phyloP scores from a whole-genome alignment of 345 rosid genomes.

The Brassica rapa region DNA sequence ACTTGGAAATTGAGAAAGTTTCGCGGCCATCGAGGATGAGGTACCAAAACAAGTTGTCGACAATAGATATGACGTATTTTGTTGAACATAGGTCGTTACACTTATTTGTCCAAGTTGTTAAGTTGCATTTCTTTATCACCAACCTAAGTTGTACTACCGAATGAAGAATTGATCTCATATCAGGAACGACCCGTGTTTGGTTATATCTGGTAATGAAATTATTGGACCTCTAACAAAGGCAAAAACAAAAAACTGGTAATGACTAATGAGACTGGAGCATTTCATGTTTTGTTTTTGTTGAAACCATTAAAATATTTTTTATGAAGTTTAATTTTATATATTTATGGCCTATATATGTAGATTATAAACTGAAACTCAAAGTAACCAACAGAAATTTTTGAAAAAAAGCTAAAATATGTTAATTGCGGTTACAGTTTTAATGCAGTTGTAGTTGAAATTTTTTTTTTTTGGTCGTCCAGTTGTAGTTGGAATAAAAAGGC shows the following conservation, averaged over 20 bases:
- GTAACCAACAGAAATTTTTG: background rate
- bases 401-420: background rate
- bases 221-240: background rate
- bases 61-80: background rate
- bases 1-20: conserved; percentile 13
- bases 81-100: background rate
- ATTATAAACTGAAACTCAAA: background rate
- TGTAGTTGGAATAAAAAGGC: background rate
- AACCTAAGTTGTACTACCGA: background rate
- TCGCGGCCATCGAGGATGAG: conserved; percentile 1
- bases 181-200: background rate
- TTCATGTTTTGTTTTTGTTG: background rate
- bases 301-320: background rate
- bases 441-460: background rate
- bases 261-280: background rate
- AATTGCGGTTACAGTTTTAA: background rate
- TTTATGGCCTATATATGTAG: background rate
- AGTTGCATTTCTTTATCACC: conserved; percentile 6
- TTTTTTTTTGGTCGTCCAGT: background rate
- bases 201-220: background rate
- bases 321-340: background rate
- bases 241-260: background rate
- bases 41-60: background rate
- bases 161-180: background rate
- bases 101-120: background rate